A percentile compares a stretch with the other conserved stretches of the same genome.
Evolutionary conservation across 345 rosid genomes (phyloP).

Genomic region (Citropsis articulata): DNA sequence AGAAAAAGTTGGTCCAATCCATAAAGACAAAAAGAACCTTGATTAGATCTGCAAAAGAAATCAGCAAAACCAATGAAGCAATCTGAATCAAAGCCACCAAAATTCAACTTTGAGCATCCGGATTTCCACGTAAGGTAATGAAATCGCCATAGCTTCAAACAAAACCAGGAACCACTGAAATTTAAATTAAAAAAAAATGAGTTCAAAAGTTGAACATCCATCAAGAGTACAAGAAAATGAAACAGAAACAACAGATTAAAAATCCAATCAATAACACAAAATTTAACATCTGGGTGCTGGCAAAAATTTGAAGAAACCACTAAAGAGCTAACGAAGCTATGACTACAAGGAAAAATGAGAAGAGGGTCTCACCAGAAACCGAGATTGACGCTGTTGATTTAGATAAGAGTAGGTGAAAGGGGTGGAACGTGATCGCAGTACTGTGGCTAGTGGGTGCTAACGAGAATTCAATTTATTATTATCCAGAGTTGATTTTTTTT

Average conservation of each 20-base stretch:
- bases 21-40: background rate
- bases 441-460: background rate
- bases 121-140: background rate
- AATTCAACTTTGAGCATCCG: background rate
- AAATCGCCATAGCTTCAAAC: background rate
- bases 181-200: background rate
- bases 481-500: background rate
- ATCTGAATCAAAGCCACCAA: slow-evolving; percentile 7
- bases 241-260: background rate
- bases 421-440: background rate
- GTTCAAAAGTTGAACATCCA: background rate
- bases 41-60: slow-evolving; percentile 15
- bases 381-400: background rate
- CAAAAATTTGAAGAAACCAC: background rate
- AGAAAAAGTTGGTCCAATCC: slow-evolving; percentile 10
- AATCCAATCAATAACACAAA: background rate
- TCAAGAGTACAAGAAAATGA: slow-evolving; percentile 3
- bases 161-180: background rate
- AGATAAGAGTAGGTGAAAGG: background rate
- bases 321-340: background rate
- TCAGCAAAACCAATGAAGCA: background rate
- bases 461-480: background rate
- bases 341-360: background rate
- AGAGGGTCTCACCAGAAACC: slow-evolving; percentile 8
- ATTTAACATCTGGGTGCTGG: background rate